Evolutionary conservation across 2,329 filamentous ascomycete genomes (phyloP), one percentile per base, ranked within the genome.

Genomic region (Aspergillus latus): DNA sequence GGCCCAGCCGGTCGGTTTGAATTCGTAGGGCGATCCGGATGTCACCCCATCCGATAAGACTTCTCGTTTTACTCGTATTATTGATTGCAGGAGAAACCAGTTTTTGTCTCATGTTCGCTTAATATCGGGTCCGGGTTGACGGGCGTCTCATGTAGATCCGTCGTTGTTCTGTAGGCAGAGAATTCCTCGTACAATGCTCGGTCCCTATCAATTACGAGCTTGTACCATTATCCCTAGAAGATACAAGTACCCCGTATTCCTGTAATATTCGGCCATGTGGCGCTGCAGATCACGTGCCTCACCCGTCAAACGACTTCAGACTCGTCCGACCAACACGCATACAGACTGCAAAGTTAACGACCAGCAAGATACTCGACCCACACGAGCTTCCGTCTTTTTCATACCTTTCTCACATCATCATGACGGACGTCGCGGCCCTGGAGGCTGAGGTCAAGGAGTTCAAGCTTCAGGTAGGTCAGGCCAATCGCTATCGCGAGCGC

Each of bases 391-490:
- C 30, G 29, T 16, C n/a, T 34, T 7, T 47, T 16, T 34, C 28
- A 6, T 29, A 5, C 6, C 15, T 28, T 29, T 13, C 21, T 46
- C 29, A 28, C 13, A 26, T 42, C 54, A 70, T 26, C 46, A 79
- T 79, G 76, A 69, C 69, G 26, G 76, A 79, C 49, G 65, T 79
- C 29, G 69, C 72, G 44, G 70, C 72, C 49, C 67, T 80, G 21
- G 76, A 80, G 66, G 72, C 71, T 30, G 76, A 85, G 68, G 74
- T 85, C 46, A 84, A 83, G 67, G 82, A 84, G 72, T 85, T 83
- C 71, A 83, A 79, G 70, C 69, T 82, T 62, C 83, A 84, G 78
- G 82, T 84, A 67, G 52, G 53, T 45, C 29, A n/a, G 10, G 21
- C 48, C 37, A 30, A 15, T 5, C 26, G 29, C 29, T 39, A 36